Evolutionary conservation across 345 rosid species (phyloP).

Genomic region (Gossypium stocksii): DNA sequence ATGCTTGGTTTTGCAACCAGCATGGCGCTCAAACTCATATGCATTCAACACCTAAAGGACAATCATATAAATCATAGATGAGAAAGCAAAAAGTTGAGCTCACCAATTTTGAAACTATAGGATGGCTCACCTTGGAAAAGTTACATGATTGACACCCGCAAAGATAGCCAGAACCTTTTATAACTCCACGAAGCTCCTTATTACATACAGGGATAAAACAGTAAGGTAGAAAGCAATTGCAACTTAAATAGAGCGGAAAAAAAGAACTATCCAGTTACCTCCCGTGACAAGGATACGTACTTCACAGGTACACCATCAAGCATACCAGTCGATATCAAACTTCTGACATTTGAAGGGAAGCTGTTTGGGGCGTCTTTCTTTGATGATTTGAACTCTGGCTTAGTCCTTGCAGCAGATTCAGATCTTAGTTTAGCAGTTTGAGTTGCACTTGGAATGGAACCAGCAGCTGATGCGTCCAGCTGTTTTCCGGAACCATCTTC

Average conservation of each 20-base stretch:
- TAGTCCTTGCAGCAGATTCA: conserved; percentile 49
- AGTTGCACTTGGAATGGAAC: conserved; percentile 26
- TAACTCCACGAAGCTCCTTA: conserved; percentile 73
- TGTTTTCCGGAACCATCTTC: conserved; percentile 40
- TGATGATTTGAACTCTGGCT: conserved; percentile 47
- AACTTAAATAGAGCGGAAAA: background rate
- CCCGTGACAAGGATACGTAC: conserved; percentile 66
- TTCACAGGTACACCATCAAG: conserved; percentile 91
- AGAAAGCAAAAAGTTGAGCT: background rate
- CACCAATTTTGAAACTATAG: background rate
- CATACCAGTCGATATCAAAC: conserved; percentile 90
- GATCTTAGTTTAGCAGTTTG: conserved; percentile 42
- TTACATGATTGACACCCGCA: conserved; percentile 84
- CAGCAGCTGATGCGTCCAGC: conserved; percentile 32
- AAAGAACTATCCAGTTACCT: conserved; percentile 45
- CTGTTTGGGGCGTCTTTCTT: conserved; percentile 79
- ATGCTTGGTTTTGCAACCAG: conserved; percentile 87
- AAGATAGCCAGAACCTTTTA: conserved; percentile 89
- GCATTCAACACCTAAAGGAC: conserved; percentile 67
- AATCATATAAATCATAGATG: conserved; percentile 15
- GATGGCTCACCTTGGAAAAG: conserved; percentile 60
- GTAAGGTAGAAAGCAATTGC: conserved; percentile 17
- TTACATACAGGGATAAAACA: conserved; percentile 22
- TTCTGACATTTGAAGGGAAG: conserved; percentile 92
- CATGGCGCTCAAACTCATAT: conserved; percentile 86